These are phyloP conservation scores for Ustilago tritici DNA, from an alignment of 1,284 basidiomycete species.

Conservation along the genomic window DNA sequence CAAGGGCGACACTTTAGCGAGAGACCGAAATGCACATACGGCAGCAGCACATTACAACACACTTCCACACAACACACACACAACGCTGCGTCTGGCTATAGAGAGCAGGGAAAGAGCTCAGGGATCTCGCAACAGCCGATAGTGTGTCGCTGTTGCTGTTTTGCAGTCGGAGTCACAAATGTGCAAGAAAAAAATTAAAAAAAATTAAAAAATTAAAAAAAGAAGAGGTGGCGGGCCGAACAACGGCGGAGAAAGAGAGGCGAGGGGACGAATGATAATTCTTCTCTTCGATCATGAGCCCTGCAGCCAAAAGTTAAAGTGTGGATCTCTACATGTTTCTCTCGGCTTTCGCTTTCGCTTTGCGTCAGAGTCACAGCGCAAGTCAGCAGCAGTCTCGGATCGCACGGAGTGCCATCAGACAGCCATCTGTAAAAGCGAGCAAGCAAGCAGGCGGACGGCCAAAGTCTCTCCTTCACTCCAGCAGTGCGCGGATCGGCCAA, in stretches of 20 bases:
- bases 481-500: background rate
- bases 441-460: too few species aligned
- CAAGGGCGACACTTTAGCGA: background rate
- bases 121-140: background rate
- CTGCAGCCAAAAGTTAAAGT: conserved; percentile 3
- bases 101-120: background rate
- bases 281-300: background rate
- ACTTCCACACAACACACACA: background rate
- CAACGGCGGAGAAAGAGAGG: background rate
- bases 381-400: background rate
- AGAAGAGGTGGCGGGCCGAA: background rate
- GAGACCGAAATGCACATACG: conserved; percentile 5
- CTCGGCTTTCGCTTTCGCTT: background rate
- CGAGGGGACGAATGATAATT: background rate
- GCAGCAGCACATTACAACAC: background rate
- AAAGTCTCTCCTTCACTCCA: background rate
- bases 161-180: background rate
- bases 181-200: background rate
- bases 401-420: background rate
- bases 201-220: background rate
- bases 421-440: background rate
- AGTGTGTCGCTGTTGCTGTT: background rate
- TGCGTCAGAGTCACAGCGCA: background rate
- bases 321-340: background rate
- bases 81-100: background rate